phyloP scores from a whole-genome alignment of 805 yeast genomes.

The Candida chilensis region DNA sequence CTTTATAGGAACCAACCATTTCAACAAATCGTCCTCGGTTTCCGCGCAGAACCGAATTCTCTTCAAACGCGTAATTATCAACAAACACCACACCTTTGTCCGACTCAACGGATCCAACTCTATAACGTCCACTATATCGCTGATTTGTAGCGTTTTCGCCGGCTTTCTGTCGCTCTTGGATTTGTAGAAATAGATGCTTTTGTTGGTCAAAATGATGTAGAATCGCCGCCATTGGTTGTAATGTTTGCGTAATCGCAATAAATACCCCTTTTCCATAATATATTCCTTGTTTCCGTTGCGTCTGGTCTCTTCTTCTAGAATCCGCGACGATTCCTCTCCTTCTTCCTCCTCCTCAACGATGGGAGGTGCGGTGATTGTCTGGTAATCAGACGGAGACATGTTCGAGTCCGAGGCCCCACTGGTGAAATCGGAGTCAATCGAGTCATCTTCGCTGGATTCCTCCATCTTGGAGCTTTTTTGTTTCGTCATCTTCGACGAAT shows the following conservation, averaged over 20 bases:
- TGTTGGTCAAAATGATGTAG: constrained; percentile 32
- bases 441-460: too few relatives aligned
- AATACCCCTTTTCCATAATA: constrained; percentile 27
- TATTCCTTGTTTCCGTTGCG: constrained; percentile 7
- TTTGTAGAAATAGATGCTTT: constrained; percentile 29
- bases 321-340: constrained; percentile 1
- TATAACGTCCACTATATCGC: constrained; percentile 33
- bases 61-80: constrained; percentile 36
- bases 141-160: constrained; percentile 1
- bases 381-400: background rate
- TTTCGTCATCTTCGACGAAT: too few relatives aligned
- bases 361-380: constrained; percentile 1
- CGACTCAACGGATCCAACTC: constrained; percentile 39
- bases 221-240: constrained; percentile 39
- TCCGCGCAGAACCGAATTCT: constrained; percentile 33
- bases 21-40: constrained; percentile 33
- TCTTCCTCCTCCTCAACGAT: constrained; percentile 4
- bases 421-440: too few relatives aligned
- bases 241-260: constrained; percentile 27
- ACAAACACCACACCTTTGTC: constrained; percentile 32
- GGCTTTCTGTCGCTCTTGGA: constrained; percentile 6
- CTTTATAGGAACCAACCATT: constrained; percentile 40
- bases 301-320: constrained; percentile 1
- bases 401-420: constrained; percentile 5
- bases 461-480: too few relatives aligned